These are phyloP conservation scores for Cordyceps militaris DNA, from an alignment of 2,329 filamentous ascomycete species.

Conservation along the genomic window DNA sequence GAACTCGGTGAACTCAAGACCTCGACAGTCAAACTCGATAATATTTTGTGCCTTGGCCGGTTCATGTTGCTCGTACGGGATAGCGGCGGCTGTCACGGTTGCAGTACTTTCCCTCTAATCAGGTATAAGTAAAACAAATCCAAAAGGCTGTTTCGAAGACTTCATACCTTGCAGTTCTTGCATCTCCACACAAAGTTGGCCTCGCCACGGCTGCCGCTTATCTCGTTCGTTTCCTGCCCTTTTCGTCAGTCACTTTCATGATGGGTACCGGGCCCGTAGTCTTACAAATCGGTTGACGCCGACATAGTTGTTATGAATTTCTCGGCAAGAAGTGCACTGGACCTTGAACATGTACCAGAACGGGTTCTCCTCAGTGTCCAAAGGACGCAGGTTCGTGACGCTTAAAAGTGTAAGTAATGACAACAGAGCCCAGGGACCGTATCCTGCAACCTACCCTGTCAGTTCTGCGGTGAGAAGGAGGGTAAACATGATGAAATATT, in stretches of 20 bases:
- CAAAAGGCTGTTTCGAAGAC: conserved; percentile 10
- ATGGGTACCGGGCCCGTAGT: conserved; percentile 14
- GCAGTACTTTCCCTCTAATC: conserved; percentile 74
- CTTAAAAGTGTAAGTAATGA: conserved; percentile 38
- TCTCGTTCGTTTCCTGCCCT: conserved; percentile 75
- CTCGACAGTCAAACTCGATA: conserved; percentile 87
- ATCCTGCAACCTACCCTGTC: conserved; percentile 46
- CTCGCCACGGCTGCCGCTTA: conserved; percentile 88
- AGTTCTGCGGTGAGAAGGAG: conserved; percentile 62
- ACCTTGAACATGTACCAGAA: conserved; percentile 99
- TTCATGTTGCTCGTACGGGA: conserved; percentile 62
- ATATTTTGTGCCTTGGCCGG: conserved; percentile 72
- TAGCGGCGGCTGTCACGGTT: conserved; percentile 68
- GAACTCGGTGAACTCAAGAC: conserved; percentile 87
- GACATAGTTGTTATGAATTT: conserved; percentile 80
- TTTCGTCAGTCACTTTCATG: neutral
- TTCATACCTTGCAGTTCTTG: conserved; percentile 93
- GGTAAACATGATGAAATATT: conserved; percentile 50
- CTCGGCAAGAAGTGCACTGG: conserved; percentile 94
- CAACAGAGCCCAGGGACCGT: neutral
- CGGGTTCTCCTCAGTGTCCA: conserved; percentile 71
- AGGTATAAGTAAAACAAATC: neutral
- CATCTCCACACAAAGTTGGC: conserved; percentile 99
- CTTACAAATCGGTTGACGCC: conserved; percentile 82
- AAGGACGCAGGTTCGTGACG: conserved; percentile 80